Conservation (phyloP, 805 yeast genomes). For the Clavispora phyllophila region DNA sequence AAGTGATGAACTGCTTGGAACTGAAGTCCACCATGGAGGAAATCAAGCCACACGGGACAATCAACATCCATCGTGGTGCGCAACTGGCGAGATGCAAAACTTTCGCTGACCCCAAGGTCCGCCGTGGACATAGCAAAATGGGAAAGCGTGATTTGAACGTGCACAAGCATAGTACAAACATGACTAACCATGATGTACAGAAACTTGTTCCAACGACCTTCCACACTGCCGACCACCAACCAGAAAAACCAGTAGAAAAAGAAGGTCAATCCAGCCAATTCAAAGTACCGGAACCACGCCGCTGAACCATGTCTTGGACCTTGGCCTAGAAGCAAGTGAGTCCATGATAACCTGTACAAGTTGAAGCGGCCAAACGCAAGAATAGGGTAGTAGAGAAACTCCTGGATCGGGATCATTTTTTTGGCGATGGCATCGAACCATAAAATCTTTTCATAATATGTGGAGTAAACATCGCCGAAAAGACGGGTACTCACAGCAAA, state of each 20-base stretch:
- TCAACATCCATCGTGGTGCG: slow-evolving; percentile 94
- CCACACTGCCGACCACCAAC: slow-evolving; percentile 48
- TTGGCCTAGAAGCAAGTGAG: slow-evolving; percentile 62
- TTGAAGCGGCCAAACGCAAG: slow-evolving; percentile 82
- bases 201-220: slow-evolving; percentile 50
- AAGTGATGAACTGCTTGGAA: slow-evolving; percentile 89
- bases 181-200: slow-evolving; percentile 68
- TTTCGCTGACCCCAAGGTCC: slow-evolving; percentile 74
- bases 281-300: slow-evolving; percentile 81
- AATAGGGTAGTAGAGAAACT: slow-evolving; percentile 70
- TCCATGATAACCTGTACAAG: slow-evolving; percentile 77
- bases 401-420: slow-evolving; percentile 56
- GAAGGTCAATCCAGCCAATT: slow-evolving; percentile 60
- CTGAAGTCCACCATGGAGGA: slow-evolving; percentile 86
- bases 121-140: slow-evolving; percentile 94
- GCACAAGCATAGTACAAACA: slow-evolving; percentile 83
- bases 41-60: slow-evolving; percentile 90
- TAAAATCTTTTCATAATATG: slow-evolving; percentile 66
- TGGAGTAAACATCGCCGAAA: slow-evolving; percentile 66
- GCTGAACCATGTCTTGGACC: slow-evolving; percentile 82
- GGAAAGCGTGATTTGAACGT: slow-evolving; percentile 83
- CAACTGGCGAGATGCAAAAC: slow-evolving; percentile 73
- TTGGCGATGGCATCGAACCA: slow-evolving; percentile 66
- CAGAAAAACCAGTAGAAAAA: slow-evolving; percentile 84
- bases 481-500: slow-evolving; percentile 77